These are phyloP conservation scores for Rutstroemia sp. DNA, from an alignment of 2,329 filamentous ascomycete species.

Conservation along the genomic window DNA sequence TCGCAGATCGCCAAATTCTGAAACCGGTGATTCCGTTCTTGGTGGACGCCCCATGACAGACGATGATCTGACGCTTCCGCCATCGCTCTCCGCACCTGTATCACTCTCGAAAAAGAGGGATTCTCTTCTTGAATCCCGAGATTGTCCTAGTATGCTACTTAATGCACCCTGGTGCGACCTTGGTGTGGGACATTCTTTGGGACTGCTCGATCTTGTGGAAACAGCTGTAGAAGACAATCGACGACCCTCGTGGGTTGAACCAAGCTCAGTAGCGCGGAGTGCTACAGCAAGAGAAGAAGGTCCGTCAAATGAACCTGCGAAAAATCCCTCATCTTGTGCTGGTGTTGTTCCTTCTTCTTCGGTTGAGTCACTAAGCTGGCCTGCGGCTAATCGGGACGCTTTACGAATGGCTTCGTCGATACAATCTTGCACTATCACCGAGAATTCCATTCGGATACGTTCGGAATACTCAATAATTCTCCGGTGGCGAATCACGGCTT, in stretches of 20 bases:
- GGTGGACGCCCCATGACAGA: constrained; percentile 64
- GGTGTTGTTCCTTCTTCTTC: constrained; percentile 38
- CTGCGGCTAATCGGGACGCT: constrained; percentile 78
- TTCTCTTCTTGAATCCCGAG: constrained; percentile 61
- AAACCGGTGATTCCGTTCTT: constrained; percentile 83
- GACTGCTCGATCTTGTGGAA: constrained; percentile 77
- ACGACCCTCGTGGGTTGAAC: constrained; percentile 29
- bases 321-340: constrained; percentile 44
- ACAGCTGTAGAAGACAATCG: constrained; percentile 46
- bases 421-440: constrained; percentile 87
- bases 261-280: constrained; percentile 32
- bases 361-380: constrained; percentile 72
- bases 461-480: constrained; percentile 94
- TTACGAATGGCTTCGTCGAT: constrained; percentile 89
- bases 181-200: constrained; percentile 77
- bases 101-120: constrained; percentile 82
- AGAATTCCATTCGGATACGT: constrained; percentile 88
- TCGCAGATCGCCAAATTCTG: constrained; percentile 70
- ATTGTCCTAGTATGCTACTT: constrained; percentile 47
- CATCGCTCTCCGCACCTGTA: constrained; percentile 64
- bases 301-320: constrained; percentile 48
- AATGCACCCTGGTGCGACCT: constrained; percentile 63
- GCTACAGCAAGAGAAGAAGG: constrained; percentile 50
- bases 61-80: constrained; percentile 71
- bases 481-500: constrained; percentile 84